Evolutionary conservation across 495 filamentous ascomycete genomes (phyloP).

Genomic region (Penicillium cataractarum): DNA sequence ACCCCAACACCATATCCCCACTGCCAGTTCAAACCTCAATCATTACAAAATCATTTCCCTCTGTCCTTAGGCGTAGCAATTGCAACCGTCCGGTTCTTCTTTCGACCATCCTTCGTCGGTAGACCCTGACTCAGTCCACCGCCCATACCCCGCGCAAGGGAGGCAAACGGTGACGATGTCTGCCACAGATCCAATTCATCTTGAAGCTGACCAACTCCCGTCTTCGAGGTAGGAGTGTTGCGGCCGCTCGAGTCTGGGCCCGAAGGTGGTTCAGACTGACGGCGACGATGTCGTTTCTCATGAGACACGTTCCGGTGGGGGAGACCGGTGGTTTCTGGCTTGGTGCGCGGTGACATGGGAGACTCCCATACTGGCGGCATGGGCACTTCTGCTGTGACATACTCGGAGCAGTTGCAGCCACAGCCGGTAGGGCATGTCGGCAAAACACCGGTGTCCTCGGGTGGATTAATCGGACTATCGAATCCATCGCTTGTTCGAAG

Average conservation of each 20-base stretch:
- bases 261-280: slow-evolving; percentile 25
- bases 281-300: slow-evolving; percentile 30
- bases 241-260: slow-evolving; percentile 17
- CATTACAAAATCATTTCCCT: neutral
- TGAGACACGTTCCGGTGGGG: slow-evolving; percentile 11
- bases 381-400: slow-evolving; percentile 37
- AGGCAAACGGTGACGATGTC: slow-evolving; percentile 47
- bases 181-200: slow-evolving; percentile 48
- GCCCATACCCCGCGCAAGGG: slow-evolving; percentile 50
- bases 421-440: slow-evolving; percentile 52
- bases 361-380: slow-evolving; percentile 32
- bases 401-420: slow-evolving; percentile 54
- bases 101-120: slow-evolving; percentile 37
- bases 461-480: slow-evolving; percentile 13
- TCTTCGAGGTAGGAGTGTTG: slow-evolving; percentile 12
- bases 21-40: neutral
- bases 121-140: slow-evolving; percentile 48
- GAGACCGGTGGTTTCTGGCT: neutral
- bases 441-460: slow-evolving; percentile 20
- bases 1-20: neutral
- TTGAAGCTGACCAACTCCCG: slow-evolving; percentile 30
- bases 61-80: slow-evolving; percentile 16
- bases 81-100: slow-evolving; percentile 29
- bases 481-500: slow-evolving; percentile 20
- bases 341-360: slow-evolving; percentile 15